Base-by-base conservation (phyloP, 2,329 filamentous ascomycete species). In the Lithohypha guttulata region DNA sequence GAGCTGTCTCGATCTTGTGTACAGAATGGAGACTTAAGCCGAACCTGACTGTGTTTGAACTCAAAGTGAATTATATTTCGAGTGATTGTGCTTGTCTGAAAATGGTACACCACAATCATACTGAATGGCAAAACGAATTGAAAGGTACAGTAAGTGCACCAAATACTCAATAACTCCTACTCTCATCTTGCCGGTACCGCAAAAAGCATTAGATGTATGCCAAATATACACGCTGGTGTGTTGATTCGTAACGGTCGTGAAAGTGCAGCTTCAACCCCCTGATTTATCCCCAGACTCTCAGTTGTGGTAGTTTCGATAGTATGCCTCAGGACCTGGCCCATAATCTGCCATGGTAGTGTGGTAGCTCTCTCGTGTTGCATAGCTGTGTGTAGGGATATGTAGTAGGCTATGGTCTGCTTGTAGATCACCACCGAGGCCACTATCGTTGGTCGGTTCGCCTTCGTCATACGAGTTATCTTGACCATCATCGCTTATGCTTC, bases 381-480 rank as follows among this genome's bases (percentile, higher is more conserved):
- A 39, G 14, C 14, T 19, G 8, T 30, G 26, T 11, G 17, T 6
- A 15, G 18, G 35, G 13, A 39, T 22, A n/a, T 29, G 35, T 23
- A 39, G 7, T 9, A 39, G 7, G n/a, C 26, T 26, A 19, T 39
- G 26, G 11, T 18, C 19, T 18, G 17, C 18, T 10, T 30, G 35
- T 5, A 34, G 22, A 14, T 41, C 39, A 30, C 25, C 31, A 9
- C 41, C 45, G 27, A 51, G 45, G 5, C 49, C 50, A 43, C 50
- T 53, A 27, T 53, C 50, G 13, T 53, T 48, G 2, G 43, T 39
- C 15, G 55, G 45, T 42, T 43, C 42, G 33, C 46, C 39, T 17
- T 43, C 25, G 13, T 42, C 18, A 23, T 34, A 42, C 23, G 33
- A 17, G n/a, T 17, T 21, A 15, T 20, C 26, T 17, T 17, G 8